phyloP scores from a whole-genome alignment of 495 filamentous ascomycete species.

The Elasticomyces elasticus region DNA sequence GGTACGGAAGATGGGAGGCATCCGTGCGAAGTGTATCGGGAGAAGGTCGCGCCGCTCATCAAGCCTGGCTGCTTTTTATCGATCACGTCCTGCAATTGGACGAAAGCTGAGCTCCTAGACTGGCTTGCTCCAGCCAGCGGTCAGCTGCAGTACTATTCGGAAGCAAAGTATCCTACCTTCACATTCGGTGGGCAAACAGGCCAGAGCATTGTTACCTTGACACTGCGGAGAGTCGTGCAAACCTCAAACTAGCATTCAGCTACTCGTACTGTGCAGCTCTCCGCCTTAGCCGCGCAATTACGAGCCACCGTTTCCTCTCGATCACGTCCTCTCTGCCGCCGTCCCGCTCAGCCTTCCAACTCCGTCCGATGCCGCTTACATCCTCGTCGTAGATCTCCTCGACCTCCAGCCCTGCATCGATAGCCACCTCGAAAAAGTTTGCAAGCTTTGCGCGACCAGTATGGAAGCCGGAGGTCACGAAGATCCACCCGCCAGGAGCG shows the following conservation, averaged over 20 bases:
- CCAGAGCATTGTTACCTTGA: slow-evolving; percentile 72
- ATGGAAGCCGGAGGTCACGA: slow-evolving; percentile 72
- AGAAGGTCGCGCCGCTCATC: slow-evolving; percentile 53
- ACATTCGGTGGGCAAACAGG: slow-evolving; percentile 80
- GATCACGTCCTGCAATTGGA: slow-evolving; percentile 97
- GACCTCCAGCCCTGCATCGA: slow-evolving; percentile 49
- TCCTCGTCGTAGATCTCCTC: slow-evolving; percentile 70
- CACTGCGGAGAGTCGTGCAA: slow-evolving; percentile 54
- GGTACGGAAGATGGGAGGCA: slow-evolving; percentile 37
- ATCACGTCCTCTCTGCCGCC: slow-evolving; percentile 53
- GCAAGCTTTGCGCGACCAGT: slow-evolving; percentile 65
- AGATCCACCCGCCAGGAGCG: slow-evolving; percentile 42
- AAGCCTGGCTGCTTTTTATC: slow-evolving; percentile 61
- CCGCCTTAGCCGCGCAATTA: slow-evolving; percentile 53
- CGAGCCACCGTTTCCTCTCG: slow-evolving; percentile 67
- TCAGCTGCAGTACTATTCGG: slow-evolving; percentile 47
- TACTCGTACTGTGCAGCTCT: no score
- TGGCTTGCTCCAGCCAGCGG: slow-evolving; percentile 53
- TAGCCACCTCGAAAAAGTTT: slow-evolving; percentile 57
- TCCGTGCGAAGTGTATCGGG: slow-evolving; percentile 63
- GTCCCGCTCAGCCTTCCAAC: slow-evolving; percentile 49
- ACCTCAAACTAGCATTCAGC: no score
- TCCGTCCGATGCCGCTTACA: slow-evolving; percentile 52
- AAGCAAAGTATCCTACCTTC: slow-evolving; percentile 72
- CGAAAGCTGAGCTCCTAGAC: slow-evolving; percentile 66